Evolutionary conservation across 257 asterid species (phyloP).

Genomic region (Perilla frutescens): DNA sequence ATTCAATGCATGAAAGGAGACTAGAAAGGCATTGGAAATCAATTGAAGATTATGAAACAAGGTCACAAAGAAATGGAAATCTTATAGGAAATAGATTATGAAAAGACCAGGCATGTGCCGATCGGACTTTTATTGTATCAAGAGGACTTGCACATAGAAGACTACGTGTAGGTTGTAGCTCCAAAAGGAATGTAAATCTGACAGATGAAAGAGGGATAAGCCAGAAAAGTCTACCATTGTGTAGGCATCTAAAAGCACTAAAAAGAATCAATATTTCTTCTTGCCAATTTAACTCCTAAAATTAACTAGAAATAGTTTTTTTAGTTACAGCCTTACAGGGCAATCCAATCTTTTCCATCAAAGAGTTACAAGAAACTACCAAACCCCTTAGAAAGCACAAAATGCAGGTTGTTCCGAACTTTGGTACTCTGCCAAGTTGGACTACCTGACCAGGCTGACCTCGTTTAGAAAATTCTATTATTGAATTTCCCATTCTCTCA

Average conservation of each 20-base stretch:
- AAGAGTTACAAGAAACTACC: neutral
- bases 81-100: constrained; percentile 7
- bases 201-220: too few species aligned
- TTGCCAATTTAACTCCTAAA: neutral
- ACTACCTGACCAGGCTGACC: too few species aligned
- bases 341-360: neutral
- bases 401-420: neutral
- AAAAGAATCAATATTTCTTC: too few species aligned
- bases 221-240: too few species aligned
- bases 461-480: neutral
- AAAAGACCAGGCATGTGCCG: constrained; percentile 4
- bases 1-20: constrained; percentile 27
- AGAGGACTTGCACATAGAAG: neutral
- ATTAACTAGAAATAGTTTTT: neutral
- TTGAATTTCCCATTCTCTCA: neutral
- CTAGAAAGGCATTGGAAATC: constrained; percentile 21
- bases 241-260: too few species aligned
- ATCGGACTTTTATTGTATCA: constrained; percentile 19
- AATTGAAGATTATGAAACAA: constrained; percentile 22
- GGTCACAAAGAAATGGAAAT: constrained; percentile 18
- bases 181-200: neutral
- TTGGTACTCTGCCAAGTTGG: constrained; percentile 17
- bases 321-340: neutral
- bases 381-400: constrained; percentile 13
- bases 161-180: neutral